phyloP scores from a whole-genome alignment of 768 basidiomycete genomes.

The Heimioporus sp. region DNA sequence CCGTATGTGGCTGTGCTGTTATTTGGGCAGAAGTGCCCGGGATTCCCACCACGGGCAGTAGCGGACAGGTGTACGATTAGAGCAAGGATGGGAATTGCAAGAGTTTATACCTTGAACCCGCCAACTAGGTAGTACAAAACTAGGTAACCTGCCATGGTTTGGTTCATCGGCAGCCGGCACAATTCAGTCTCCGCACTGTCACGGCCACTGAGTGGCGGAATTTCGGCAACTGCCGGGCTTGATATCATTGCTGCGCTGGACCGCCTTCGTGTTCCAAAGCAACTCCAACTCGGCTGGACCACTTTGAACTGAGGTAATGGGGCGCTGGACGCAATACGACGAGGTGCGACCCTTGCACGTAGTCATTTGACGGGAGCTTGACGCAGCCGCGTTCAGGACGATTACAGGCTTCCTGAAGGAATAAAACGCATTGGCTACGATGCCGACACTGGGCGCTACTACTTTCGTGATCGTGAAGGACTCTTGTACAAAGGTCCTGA shows the following conservation, averaged over 20 bases:
- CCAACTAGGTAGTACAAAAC: no score
- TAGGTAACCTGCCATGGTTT: no score
- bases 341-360: constrained; percentile 16
- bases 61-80: no score
- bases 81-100: no score
- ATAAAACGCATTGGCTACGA: constrained; percentile 74
- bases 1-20: no score
- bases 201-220: no score
- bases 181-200: no score
- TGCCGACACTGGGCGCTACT: constrained; percentile 64
- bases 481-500: constrained; percentile 53
- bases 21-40: no score
- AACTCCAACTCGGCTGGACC: constrained; percentile 20
- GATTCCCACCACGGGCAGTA: no score
- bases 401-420: constrained; percentile 52
- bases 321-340: constrained; percentile 39
- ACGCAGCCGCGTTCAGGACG: constrained; percentile 35
- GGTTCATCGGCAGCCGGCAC: no score
- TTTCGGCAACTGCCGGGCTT: constrained; percentile 23
- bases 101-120: no score
- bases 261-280: background rate
- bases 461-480: constrained; percentile 58
- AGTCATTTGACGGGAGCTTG: background rate
- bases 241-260: background rate
- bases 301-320: constrained; percentile 21